phyloP scores from a whole-genome alignment of 352 stramenopile genomes.

The Globisporangium nagaii region DNA sequence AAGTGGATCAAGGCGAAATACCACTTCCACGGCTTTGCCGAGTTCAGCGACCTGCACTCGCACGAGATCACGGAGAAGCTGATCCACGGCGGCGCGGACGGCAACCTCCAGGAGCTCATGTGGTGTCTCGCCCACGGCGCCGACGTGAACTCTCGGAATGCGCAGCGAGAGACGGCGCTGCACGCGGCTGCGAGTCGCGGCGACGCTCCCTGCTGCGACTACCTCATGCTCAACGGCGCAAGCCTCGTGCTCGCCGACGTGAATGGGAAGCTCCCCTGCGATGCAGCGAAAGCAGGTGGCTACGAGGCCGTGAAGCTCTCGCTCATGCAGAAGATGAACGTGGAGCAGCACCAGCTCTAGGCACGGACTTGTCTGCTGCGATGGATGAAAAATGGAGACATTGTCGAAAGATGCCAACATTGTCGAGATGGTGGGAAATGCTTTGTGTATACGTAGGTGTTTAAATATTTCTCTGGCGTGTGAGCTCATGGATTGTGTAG shows the following conservation, averaged over 20 bases:
- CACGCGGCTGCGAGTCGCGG: conserved; percentile 40
- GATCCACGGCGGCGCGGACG: conserved; percentile 29
- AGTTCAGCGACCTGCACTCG: conserved; percentile 19
- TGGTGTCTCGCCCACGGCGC: conserved; percentile 76
- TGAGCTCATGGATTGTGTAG: no score
- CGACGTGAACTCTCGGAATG: conserved; percentile 58
- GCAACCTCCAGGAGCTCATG: conserved; percentile 58
- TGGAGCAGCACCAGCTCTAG: conserved; percentile 58
- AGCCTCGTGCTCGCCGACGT: conserved; percentile 51
- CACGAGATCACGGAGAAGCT: conserved; percentile 39
- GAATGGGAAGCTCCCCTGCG: conserved; percentile 43
- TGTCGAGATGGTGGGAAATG: neutral
- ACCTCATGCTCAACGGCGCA: conserved; percentile 74
- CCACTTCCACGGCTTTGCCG: conserved; percentile 63
- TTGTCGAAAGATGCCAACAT: no score
- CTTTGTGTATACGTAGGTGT: no score
- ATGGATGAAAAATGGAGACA: no score
- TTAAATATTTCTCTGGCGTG: no score
- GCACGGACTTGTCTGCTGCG: no score
- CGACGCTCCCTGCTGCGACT: conserved; percentile 54
- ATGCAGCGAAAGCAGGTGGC: conserved; percentile 50
- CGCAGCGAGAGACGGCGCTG: conserved; percentile 53
- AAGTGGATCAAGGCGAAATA: conserved; percentile 87
- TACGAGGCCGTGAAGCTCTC: conserved; percentile 59
- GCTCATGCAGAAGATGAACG: conserved; percentile 69